Base-by-base conservation (phyloP, 1,284 basidiomycete genomes). In the Austroboletus niveus region DNA sequence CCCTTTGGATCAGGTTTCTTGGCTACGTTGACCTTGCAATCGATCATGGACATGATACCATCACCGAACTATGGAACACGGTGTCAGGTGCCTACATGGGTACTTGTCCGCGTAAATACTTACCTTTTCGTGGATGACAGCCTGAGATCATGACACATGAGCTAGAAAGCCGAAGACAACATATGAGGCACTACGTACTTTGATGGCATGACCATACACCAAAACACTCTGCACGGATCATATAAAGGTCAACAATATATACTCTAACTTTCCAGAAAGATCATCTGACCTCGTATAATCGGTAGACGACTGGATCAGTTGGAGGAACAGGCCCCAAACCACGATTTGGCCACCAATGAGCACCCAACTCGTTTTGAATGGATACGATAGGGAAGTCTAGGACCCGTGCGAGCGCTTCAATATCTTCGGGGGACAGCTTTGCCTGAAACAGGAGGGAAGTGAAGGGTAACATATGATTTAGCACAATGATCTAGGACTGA, bases 31-130 rank as follows among this genome's bases (percentile, higher is more conserved):
- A 92, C 79, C 55, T 81, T 82, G 70, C 91, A 94, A 66, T 91
- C 89, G 55, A 94, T 94, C 78, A 94, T 90, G 17, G 86, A 89
- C 89, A 93, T 92, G 60, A 94, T 94, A 5, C 92, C 90, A 64
- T 94, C 92, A 5, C 92, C 92, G 58, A 93, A 94, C 87, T 90
- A 47, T 8, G 14, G 11, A 32, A 42, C 29, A 27, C 7, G 2
- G 35, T 29, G 36, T 45, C n/a, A 57, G 48, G 29, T 8, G 8
- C 36, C 11, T 38, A 10, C 12, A 7, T 5, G 0, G 22, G 8
- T 7, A 27, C 29, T 27, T 39, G 14, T 39, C 27, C 11, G 43
- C 17, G 17, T 22, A 38, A n/a, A 17, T 42, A 86, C 85, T 15
- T 42, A 86, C 85, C 80, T 94, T 93, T 72, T 94, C 91, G 58